A percentile compares a stretch with the other conserved stretches of the same genome.
Conservation (phyloP, 345 rosid species). For the Arabis hirsuta region DNA sequence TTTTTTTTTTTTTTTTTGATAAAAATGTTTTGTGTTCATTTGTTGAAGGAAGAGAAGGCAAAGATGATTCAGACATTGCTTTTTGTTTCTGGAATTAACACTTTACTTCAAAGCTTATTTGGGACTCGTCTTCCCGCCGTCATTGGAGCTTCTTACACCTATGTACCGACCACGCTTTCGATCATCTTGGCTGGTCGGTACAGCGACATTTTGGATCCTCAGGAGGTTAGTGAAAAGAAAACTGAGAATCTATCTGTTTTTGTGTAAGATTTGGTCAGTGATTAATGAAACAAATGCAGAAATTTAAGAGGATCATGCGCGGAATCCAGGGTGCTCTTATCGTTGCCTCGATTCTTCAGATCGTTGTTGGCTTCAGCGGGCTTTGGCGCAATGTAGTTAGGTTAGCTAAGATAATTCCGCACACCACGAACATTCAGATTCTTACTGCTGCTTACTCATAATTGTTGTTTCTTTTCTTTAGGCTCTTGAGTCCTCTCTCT, state of each 20-base stretch:
- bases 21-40: not conserved
- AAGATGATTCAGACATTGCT: conserved; percentile 91
- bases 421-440: not conserved
- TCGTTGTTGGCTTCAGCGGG: conserved; percentile 93
- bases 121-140: conserved; percentile 96
- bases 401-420: conserved; percentile 45
- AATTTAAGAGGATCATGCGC: conserved; percentile 86
- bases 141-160: conserved; percentile 81
- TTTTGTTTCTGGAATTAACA: conserved; percentile 90
- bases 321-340: conserved; percentile 92
- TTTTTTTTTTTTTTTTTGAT: conserved; percentile 35
- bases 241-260: not conserved
- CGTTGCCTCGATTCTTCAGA: conserved; percentile 93
- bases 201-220: conserved; percentile 75
- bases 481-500: conserved; percentile 88
- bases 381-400: conserved; percentile 97
- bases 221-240: conserved; percentile 63
- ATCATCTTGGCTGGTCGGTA: conserved; percentile 87
- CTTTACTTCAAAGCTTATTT: conserved; percentile 71
- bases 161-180: conserved; percentile 81
- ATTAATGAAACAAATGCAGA: conserved; percentile 51
- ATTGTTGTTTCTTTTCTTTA: conserved; percentile 37
- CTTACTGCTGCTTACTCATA: conserved; percentile 6
- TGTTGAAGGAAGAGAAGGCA: conserved; percentile 83
- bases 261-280: conserved; percentile 5